These are phyloP conservation scores for Papiliotrema flavescens DNA, from an alignment of 1,284 basidiomycete species.

Conservation along the genomic window DNA sequence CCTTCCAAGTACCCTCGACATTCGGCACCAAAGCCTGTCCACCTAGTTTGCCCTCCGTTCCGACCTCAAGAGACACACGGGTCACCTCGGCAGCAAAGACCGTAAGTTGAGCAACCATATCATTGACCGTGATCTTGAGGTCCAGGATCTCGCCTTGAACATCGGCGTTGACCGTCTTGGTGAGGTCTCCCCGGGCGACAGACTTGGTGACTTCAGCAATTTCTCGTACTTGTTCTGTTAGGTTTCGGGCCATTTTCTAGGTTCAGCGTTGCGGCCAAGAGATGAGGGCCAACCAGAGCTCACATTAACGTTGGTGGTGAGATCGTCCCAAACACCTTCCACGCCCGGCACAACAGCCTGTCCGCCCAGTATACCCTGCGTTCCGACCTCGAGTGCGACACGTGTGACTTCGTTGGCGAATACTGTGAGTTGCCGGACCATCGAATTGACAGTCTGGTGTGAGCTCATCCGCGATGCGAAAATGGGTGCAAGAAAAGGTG, in stretches of 20 bases:
- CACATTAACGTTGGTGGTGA: slow-evolving; percentile 84
- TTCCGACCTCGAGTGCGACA: slow-evolving; percentile 88
- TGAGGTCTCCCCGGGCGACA: slow-evolving; percentile 87
- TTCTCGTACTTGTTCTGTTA: slow-evolving; percentile 95
- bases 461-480: neutral
- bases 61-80: slow-evolving; percentile 84
- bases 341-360: slow-evolving; percentile 89
- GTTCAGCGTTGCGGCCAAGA: no score
- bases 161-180: slow-evolving; percentile 86
- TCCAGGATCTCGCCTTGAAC: slow-evolving; percentile 97
- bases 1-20: slow-evolving; percentile 90
- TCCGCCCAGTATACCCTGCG: slow-evolving; percentile 86
- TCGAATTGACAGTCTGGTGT: slow-evolving; percentile 54
- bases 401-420: slow-evolving; percentile 94
- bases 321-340: slow-evolving; percentile 89
- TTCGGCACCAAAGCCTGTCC: slow-evolving; percentile 85
- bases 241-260: slow-evolving; percentile 86
- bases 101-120: slow-evolving; percentile 49
- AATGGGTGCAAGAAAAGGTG: neutral
- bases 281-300: slow-evolving; percentile 38
- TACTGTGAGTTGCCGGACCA: slow-evolving; percentile 84
- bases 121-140: slow-evolving; percentile 64
- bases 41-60: slow-evolving; percentile 92
- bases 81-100: slow-evolving; percentile 65
- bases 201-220: slow-evolving; percentile 97